Conservation (phyloP, 371 early-diverging fungal genomes). For the Blakeslea trispora region DNA sequence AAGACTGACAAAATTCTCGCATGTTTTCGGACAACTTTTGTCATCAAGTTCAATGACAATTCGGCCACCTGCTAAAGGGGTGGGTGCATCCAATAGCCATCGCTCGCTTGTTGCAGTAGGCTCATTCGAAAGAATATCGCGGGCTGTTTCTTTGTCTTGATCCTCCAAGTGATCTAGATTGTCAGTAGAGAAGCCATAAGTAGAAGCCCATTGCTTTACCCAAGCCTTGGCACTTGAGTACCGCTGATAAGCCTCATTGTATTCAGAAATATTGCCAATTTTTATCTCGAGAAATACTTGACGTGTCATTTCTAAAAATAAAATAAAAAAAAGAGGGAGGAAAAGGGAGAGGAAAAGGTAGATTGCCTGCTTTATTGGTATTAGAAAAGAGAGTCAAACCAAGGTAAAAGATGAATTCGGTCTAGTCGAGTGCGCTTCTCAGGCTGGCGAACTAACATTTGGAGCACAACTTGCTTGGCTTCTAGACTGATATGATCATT, state of each 20-base stretch:
- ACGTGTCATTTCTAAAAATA: conserved; percentile 16
- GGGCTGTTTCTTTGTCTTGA: conserved; percentile 45
- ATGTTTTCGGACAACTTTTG: conserved; percentile 62
- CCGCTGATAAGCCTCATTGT: conserved; percentile 28
- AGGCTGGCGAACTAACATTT: conserved; percentile 30
- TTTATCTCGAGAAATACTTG: conserved; percentile 51
- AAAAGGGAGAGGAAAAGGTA: not conserved
- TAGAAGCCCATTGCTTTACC: conserved; percentile 43
- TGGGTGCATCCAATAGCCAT: conserved; percentile 38
- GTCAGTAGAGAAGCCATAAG: conserved; percentile 45
- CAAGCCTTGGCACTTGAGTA: conserved; percentile 42
- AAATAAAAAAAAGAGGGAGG: not conserved
- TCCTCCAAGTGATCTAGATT: conserved; percentile 31
- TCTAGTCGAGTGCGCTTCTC: conserved; percentile 23
- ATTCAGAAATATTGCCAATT: conserved; percentile 43
- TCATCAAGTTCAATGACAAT: conserved; percentile 51
- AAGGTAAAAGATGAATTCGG: conserved; percentile 21
- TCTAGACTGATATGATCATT: conserved; percentile 16
- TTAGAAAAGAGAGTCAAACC: conserved; percentile 17
- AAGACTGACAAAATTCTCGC: conserved; percentile 60
- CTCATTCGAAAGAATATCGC: conserved; percentile 44
- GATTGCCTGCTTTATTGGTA: not conserved
- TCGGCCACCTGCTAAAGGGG: conserved; percentile 49
- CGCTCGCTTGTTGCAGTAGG: conserved; percentile 36
- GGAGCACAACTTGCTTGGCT: conserved; percentile 36